phyloP scores from a whole-genome alignment of 768 basidiomycete species.

The Pulveroboletus sp. region DNA sequence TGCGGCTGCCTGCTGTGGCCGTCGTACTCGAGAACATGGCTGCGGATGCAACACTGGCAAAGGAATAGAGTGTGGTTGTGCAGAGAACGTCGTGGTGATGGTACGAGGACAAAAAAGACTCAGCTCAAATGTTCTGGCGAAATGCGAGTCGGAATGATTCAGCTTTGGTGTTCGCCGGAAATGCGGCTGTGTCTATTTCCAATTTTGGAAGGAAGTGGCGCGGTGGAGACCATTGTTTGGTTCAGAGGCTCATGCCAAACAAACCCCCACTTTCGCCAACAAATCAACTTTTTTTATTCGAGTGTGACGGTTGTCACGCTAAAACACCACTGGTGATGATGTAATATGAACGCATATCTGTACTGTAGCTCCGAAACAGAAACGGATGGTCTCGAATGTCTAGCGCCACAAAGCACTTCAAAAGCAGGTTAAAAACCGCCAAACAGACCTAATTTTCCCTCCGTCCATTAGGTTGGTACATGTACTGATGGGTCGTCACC shows the following conservation, averaged over 20 bases:
- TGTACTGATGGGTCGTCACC: conserved; percentile 39
- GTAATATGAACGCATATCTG: conserved; percentile 14
- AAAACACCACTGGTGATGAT: conserved; percentile 13
- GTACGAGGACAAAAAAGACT: conserved; percentile 17
- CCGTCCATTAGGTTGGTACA: conserved; percentile 45
- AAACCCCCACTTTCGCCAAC: conserved; percentile 11
- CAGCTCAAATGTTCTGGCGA: conserved; percentile 1
- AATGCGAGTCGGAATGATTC: conserved; percentile 16
- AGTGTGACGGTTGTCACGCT: conserved; percentile 22
- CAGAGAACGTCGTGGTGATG: conserved; percentile 6
- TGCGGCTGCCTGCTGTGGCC: conserved; percentile 52
- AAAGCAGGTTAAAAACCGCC: conserved; percentile 1
- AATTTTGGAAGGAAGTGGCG: conserved; percentile 19
- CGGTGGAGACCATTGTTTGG: conserved; percentile 20
- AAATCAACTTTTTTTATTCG: not conserved
- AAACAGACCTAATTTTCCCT: conserved; percentile 21
- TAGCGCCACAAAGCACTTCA: conserved; percentile 4
- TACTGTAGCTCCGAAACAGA: no score
- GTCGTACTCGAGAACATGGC: conserved; percentile 60
- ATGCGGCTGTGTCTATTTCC: conserved; percentile 23
- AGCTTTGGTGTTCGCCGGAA: conserved; percentile 5
- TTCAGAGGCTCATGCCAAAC: conserved; percentile 26
- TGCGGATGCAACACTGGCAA: not conserved
- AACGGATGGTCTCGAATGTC: no score
- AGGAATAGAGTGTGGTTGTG: not conserved